Percentiles rank a stretch among this genome's conserved stretches.
These are phyloP conservation scores for Rhizopus delemar DNA, from an alignment of 371 early-diverging fungal species.

Conservation along the genomic window DNA sequence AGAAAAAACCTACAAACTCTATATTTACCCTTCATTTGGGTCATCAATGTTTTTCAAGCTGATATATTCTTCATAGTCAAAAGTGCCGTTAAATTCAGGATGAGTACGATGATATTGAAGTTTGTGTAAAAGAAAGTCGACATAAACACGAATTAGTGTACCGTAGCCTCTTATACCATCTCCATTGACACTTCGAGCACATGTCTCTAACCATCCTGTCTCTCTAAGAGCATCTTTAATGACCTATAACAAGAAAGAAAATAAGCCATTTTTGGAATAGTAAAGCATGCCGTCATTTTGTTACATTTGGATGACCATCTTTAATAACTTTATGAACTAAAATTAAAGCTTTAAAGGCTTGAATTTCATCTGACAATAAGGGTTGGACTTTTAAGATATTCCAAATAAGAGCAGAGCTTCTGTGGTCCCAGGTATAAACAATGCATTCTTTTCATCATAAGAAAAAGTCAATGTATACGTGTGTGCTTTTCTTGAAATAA, in stretches of 20 bases:
- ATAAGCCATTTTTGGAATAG: neutral
- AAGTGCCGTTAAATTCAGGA: constrained; percentile 92
- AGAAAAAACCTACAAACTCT: neutral
- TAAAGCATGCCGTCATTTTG: constrained; percentile 5
- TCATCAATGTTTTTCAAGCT: constrained; percentile 91
- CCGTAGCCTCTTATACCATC: constrained; percentile 80
- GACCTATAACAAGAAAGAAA: constrained; percentile 39
- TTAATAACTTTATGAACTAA: constrained; percentile 94
- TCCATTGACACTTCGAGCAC: constrained; percentile 64
- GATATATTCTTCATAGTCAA: constrained; percentile 97
- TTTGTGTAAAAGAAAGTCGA: constrained; percentile 86
- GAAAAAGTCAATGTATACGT: neutral
- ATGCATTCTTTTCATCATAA: constrained; percentile 63
- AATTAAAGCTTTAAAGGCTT: constrained; percentile 94
- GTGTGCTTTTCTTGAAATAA: neutral
- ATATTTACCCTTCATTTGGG: constrained; percentile 91
- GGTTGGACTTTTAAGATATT: constrained; percentile 84
- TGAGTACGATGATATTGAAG: constrained; percentile 89
- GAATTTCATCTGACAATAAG: constrained; percentile 87
- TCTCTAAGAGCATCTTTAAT: constrained; percentile 78
- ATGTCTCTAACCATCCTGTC: constrained; percentile 66
- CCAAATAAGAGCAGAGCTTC: constrained; percentile 87
- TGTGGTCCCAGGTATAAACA: constrained; percentile 94
- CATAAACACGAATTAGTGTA: constrained; percentile 87
- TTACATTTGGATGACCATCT: constrained; percentile 85